A percentile compares a stretch with the other conserved stretches of the same genome.
phyloP scores from a whole-genome alignment of 768 basidiomycete species.

The Termitomyces sp. region DNA sequence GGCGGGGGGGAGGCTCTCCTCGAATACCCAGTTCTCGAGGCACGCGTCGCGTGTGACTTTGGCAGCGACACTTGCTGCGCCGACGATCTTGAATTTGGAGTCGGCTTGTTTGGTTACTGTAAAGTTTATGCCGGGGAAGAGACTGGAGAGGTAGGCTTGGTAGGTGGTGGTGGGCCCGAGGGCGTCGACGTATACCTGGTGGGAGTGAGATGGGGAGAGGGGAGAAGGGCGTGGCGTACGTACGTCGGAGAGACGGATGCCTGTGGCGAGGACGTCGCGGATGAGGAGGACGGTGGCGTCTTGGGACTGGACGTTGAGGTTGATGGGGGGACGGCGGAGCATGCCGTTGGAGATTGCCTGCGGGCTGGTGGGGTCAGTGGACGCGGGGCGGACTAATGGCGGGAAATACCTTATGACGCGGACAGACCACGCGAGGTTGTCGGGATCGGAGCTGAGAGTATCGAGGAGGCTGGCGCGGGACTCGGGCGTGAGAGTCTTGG shows the following conservation, averaged over 20 bases:
- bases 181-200: slow-evolving; percentile 90
- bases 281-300: slow-evolving; percentile 90
- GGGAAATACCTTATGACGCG: slow-evolving; percentile 72
- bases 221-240: slow-evolving; percentile 2
- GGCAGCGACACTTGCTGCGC: slow-evolving; percentile 96
- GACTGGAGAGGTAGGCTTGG: slow-evolving; percentile 71
- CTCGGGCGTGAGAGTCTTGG: slow-evolving; percentile 80
- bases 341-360: slow-evolving; percentile 90
- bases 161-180: slow-evolving; percentile 85
- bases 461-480: slow-evolving; percentile 60
- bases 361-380: slow-evolving; percentile 67
- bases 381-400: no score
- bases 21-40: slow-evolving; percentile 80
- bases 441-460: slow-evolving; percentile 63
- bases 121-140: slow-evolving; percentile 83
- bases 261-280: slow-evolving; percentile 73
- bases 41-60: slow-evolving; percentile 95
- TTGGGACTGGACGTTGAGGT: slow-evolving; percentile 85
- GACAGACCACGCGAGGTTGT: slow-evolving; percentile 78
- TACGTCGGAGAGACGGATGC: slow-evolving; percentile 78
- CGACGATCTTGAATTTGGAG: slow-evolving; percentile 93
- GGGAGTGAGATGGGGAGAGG: neutral
- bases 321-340: slow-evolving; percentile 77
- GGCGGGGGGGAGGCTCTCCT: slow-evolving; percentile 40
- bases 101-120: slow-evolving; percentile 93